Conservation (phyloP, 2,329 filamentous ascomycete genomes). For the Botrytis tulipae region DNA sequence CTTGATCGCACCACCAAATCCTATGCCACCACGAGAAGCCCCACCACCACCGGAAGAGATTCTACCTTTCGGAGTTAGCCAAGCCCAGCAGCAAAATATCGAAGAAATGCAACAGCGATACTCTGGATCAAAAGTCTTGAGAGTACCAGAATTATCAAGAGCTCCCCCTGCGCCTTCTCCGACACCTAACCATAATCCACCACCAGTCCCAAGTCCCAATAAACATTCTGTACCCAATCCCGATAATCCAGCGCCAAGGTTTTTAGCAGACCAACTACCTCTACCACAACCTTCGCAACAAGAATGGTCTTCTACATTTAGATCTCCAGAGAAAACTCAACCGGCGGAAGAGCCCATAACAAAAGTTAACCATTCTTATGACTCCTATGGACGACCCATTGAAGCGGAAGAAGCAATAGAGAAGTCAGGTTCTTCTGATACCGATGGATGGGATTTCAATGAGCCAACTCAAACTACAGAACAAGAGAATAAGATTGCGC, state of each 20-base stretch:
- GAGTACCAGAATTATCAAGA: constrained; percentile 50
- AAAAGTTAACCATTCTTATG: constrained; percentile 57
- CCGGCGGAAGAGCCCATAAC: constrained; percentile 55
- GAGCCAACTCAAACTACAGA: constrained; percentile 66
- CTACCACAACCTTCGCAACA: constrained; percentile 43
- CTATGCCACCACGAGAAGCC: constrained; percentile 62
- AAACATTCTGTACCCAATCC: constrained; percentile 41
- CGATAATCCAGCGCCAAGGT: constrained; percentile 52
- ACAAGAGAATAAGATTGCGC: constrained; percentile 48
- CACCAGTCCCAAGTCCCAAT: constrained; percentile 46
- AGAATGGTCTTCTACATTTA: constrained; percentile 40
- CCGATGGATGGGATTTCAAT: constrained; percentile 91
- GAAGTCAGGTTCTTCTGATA: constrained; percentile 51
- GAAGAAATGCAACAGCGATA: constrained; percentile 38
- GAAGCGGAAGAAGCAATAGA: constrained; percentile 43
- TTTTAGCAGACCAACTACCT: constrained; percentile 49
- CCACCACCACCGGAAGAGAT: constrained; percentile 59
- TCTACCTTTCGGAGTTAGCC: constrained; percentile 47
- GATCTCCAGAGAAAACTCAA: constrained; percentile 33
- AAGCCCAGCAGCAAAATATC: constrained; percentile 40
- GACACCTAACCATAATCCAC: constrained; percentile 59
- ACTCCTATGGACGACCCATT: constrained; percentile 55
- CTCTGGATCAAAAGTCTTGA: constrained; percentile 56
- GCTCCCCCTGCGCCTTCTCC: constrained; percentile 44
- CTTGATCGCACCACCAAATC: constrained; percentile 66